Percentiles rank a stretch among this genome's conserved stretches.
Evolutionary conservation across 768 basidiomycete species (phyloP).

Genomic region (Trametes gibbosa): DNA sequence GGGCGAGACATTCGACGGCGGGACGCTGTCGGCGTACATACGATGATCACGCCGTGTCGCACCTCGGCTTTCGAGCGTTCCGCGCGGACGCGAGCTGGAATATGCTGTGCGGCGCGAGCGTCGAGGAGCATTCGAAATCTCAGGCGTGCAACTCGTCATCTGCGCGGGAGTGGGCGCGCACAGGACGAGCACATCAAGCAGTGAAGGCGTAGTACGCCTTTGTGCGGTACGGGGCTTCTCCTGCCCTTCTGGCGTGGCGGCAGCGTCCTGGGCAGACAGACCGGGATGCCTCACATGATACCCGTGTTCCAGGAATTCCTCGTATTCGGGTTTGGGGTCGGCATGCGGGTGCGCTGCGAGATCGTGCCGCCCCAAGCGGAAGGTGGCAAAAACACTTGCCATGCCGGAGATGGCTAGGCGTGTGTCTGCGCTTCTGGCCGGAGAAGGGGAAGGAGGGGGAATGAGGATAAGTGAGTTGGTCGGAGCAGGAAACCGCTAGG

Average conservation of each 20-base stretch:
- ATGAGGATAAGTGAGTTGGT: not conserved
- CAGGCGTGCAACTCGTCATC: conserved; percentile 8
- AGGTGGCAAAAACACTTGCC: conserved; percentile 7
- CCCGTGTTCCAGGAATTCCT: not conserved
- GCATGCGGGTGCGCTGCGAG: not conserved
- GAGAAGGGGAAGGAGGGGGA: not conserved
- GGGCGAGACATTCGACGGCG: not conserved
- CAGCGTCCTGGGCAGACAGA: not conserved
- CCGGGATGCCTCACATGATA: conserved; percentile 1
- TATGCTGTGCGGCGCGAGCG: conserved; percentile 8
- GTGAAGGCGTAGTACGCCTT: not conserved
- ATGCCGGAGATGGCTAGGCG: conserved; percentile 3
- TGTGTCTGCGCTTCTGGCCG: conserved; percentile 9
- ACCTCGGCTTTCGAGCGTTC: not conserved
- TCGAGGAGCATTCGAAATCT: conserved; percentile 3
- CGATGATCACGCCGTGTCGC: not conserved
- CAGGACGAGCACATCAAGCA: not conserved
- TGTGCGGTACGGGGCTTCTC: conserved; percentile 2
- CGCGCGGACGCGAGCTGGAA: not conserved
- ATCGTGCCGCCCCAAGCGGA: not conserved
- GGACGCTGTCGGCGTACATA: not conserved
- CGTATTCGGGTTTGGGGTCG: conserved; percentile 1
- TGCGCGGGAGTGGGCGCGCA: not conserved
- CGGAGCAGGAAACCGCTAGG: not conserved
- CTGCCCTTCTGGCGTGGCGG: conserved; percentile 1